Evolutionary conservation across 345 rosid species (phyloP).

Genomic region (Eucalyptus victrix): DNA sequence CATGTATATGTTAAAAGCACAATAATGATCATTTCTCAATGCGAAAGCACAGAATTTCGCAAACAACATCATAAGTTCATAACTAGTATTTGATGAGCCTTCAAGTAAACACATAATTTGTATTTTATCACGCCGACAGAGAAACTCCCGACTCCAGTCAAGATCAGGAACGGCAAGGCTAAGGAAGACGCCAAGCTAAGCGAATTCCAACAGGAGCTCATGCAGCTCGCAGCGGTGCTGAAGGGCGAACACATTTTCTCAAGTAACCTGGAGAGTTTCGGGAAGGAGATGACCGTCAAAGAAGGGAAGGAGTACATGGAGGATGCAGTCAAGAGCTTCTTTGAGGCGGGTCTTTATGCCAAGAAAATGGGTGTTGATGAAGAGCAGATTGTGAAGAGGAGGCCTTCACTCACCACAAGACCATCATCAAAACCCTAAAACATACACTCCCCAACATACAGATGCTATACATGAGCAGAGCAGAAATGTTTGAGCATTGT

Average conservation of each 20-base stretch:
- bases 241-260: constrained; percentile 57
- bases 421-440: constrained; percentile 8
- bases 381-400: constrained; percentile 77
- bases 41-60: background rate
- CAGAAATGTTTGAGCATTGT: background rate
- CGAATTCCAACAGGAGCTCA: constrained; percentile 76
- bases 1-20: background rate
- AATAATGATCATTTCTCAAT: background rate
- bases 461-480: background rate
- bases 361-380: constrained; percentile 65
- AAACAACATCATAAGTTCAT: background rate
- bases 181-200: constrained; percentile 55
- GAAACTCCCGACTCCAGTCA: constrained; percentile 48
- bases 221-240: constrained; percentile 79
- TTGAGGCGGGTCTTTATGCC: constrained; percentile 54
- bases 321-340: constrained; percentile 63
- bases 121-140: background rate
- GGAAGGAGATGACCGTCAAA: constrained; percentile 62
- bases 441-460: background rate
- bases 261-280: constrained; percentile 32
- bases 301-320: constrained; percentile 82
- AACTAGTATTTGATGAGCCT: background rate
- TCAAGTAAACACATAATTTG: background rate
- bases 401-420: constrained; percentile 71
- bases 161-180: constrained; percentile 45